Base-by-base conservation (phyloP, 1,139 yeast genomes). In the Hyphopichia burtonii region DNA sequence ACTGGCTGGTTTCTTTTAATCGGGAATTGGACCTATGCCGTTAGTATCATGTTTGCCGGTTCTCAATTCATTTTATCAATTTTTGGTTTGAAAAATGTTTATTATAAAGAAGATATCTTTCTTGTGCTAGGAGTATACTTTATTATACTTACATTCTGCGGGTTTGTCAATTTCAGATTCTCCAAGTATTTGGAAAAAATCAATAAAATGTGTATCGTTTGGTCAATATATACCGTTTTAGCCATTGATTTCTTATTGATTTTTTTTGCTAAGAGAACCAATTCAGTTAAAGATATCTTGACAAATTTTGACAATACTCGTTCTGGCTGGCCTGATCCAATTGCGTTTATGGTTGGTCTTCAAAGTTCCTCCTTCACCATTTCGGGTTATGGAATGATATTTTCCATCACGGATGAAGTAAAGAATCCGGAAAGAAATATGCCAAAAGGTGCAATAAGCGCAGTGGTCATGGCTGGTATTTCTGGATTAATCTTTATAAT, bases 381-480 rank as follows among this genome's bases (percentile, higher is more conserved):
- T 54, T 86, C 87, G 46, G 95, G 95, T 0, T 87, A 84, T 58
- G 93, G 93, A 22, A 82, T 87, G 78, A 69, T 88, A 22, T 87
- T 89, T 15, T 83, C 93, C 7, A 77, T 87, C 71, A 81, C 90
- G 30, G 96, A 87, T 57, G 96, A 87, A 62, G 93, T 87, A 12
- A 80, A 81, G 51, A 72, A 72, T 31, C 93, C 95, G 0, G 91
- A 86, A 55, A 75, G 71, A 48, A 83, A 82, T 42, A 83, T 88
- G 59, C 91, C 96, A n/a, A 77, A 78, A 46, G 95, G 95, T 4
- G 80, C 87, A 55, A 65, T 85, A 1, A 70, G 77, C 42, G 80
- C 94, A 1, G 85, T 86, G 5, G 45, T 81, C 38, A 70, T 86
- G 39, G 78, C 94, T 2, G 74, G 83, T 0, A 50, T 80, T 14